These are phyloP conservation scores for Rosa persica DNA, from an alignment of 306 rosid genomes.

Conservation along the genomic window DNA sequence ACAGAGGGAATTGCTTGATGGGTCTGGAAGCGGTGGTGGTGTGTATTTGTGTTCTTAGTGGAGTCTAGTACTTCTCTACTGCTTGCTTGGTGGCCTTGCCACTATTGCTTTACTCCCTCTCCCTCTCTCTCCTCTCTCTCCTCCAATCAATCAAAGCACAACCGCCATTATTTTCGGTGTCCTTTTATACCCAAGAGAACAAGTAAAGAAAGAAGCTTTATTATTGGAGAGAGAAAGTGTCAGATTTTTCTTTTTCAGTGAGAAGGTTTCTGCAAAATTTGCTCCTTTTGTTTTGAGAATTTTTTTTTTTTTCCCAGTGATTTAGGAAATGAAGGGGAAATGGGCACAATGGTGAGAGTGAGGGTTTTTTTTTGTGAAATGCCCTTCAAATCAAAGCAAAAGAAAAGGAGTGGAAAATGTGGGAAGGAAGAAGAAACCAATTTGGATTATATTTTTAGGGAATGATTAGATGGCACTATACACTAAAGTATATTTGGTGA, in stretches of 20 bases:
- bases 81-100: conserved; percentile 35
- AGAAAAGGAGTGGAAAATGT: background rate
- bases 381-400: background rate
- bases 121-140: conserved; percentile 24
- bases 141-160: conserved; percentile 72
- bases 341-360: background rate
- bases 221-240: conserved; percentile 38
- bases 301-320: background rate
- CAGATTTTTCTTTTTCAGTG: conserved; percentile 34
- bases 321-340: background rate
- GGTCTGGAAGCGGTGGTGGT: conserved; percentile 30
- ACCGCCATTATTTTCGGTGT: conserved; percentile 72
- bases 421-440: background rate
- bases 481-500: conserved; percentile 20
- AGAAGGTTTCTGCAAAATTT: conserved; percentile 30
- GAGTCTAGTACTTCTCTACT: background rate
- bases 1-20: conserved; percentile 22
- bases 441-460: conserved; percentile 22
- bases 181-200: conserved; percentile 45
- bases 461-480: conserved; percentile 32
- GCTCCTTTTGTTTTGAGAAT: background rate
- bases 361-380: conserved; percentile 14
- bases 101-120: conserved; percentile 48
- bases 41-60: background rate
- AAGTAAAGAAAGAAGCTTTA: conserved; percentile 21